phyloP scores from a whole-genome alignment of 768 basidiomycete genomes.

The Neoboletus subvelutipes region DNA sequence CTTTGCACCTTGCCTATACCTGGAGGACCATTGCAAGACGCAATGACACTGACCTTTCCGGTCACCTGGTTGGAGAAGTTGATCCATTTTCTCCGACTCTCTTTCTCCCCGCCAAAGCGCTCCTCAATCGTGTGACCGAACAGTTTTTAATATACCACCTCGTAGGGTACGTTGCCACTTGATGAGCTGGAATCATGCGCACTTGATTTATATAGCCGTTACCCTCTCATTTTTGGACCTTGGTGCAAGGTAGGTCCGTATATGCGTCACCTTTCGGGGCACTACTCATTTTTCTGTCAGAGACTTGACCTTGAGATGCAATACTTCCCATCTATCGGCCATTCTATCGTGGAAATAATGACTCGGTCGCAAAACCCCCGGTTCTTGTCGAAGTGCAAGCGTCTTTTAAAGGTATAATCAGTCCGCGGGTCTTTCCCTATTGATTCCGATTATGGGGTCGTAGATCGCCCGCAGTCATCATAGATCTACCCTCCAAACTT shows the following conservation, averaged over 20 bases:
- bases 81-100: slow-evolving; percentile 55
- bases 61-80: slow-evolving; percentile 34
- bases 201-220: slow-evolving; percentile 47
- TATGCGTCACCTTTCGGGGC: slow-evolving; percentile 6
- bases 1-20: slow-evolving; percentile 42
- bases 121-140: slow-evolving; percentile 51
- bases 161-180: slow-evolving; percentile 46
- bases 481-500: slow-evolving; percentile 28
- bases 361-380: slow-evolving; percentile 47
- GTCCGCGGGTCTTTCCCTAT: background rate
- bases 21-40: slow-evolving; percentile 31
- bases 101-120: slow-evolving; percentile 52
- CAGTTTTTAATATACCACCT: slow-evolving; percentile 60
- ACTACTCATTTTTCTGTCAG: slow-evolving; percentile 34
- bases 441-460: slow-evolving; percentile 13
- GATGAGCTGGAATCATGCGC: slow-evolving; percentile 7
- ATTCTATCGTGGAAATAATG: slow-evolving; percentile 51
- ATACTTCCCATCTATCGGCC: slow-evolving; percentile 48
- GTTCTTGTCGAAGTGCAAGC: slow-evolving; percentile 47
- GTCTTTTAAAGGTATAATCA: slow-evolving; percentile 48
- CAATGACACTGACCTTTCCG: slow-evolving; percentile 8
- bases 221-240: slow-evolving; percentile 74
- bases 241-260: slow-evolving; percentile 54
- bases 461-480: slow-evolving; percentile 28
- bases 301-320: slow-evolving; percentile 54